phyloP scores from a whole-genome alignment of 2,329 filamentous ascomycete species.

The Pseudomassariella vexata region DNA sequence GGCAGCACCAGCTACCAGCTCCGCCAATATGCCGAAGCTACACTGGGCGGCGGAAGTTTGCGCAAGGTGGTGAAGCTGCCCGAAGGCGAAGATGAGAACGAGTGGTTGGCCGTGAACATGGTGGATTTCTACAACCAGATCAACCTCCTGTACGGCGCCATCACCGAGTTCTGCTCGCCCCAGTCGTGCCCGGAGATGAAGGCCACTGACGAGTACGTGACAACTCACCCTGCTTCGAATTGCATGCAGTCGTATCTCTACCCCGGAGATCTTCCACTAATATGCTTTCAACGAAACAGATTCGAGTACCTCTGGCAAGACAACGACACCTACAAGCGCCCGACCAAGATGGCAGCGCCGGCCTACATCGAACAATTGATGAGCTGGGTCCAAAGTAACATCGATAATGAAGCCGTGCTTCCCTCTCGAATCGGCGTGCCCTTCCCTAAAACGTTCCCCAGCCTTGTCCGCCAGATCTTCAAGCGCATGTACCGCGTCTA shows the following conservation, averaged over 20 bases:
- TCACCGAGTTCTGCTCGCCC: slow-evolving; percentile 98
- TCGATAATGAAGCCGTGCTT: slow-evolving; percentile 92
- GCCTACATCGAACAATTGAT: slow-evolving; percentile 98
- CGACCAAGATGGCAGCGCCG: slow-evolving; percentile 95
- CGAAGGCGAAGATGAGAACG: slow-evolving; percentile 94
- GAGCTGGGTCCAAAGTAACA: slow-evolving; percentile 90
- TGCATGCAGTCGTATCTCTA: no score
- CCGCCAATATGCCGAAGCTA: slow-evolving; percentile 96
- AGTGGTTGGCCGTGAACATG: slow-evolving; percentile 98
- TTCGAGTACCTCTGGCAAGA: slow-evolving; percentile 99
- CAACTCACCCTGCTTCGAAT: background rate
- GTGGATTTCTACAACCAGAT: slow-evolving; percentile 99
- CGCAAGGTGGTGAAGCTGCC: slow-evolving; percentile 95
- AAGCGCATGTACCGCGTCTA: slow-evolving; percentile 99
- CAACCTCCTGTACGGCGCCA: slow-evolving; percentile 96
- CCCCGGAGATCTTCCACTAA: slow-evolving; percentile 1
- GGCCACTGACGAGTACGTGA: slow-evolving; percentile 87
- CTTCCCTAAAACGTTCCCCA: slow-evolving; percentile 88
- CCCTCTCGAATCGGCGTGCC: slow-evolving; percentile 93
- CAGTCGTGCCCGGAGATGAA: slow-evolving; percentile 99
- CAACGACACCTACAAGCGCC: slow-evolving; percentile 84
- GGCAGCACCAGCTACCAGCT: slow-evolving; percentile 85
- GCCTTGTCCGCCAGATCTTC: slow-evolving; percentile 90
- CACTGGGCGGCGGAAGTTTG: slow-evolving; percentile 87
- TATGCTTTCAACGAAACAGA: slow-evolving; percentile 34